Evolutionary conservation across 148 eudicot species (phyloP), one percentile per base, ranked within the genome.

Genomic region (Salicornia ramosissima): DNA sequence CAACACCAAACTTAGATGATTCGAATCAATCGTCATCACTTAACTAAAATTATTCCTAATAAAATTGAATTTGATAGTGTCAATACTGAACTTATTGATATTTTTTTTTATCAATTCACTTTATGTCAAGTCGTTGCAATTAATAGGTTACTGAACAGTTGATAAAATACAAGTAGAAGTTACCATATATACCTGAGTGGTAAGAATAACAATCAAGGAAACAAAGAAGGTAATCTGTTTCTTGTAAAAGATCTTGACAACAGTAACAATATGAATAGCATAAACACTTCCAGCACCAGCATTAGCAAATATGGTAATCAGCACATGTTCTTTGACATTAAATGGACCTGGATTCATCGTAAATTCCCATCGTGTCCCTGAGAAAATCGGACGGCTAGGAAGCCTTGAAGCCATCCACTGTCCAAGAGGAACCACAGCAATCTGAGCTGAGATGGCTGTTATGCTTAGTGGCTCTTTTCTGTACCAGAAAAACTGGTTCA

Each of bases 401-500:
- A 91, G 78, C 69, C 64, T 84, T 0, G 90, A 77, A 4, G 99
- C 99, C 97, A 95, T 91, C 65, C 85, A 81, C 65, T 82, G 91
- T 0, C 99, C 99, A 0, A 95, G 75, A 0, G 99, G 99, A 0
- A 91, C 96, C 21, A 95, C 99, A 0, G 93, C 99, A 24, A 91
- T 85, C 83, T 95, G 99, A 4, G 97, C 99, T 0, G 99, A 91
- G 42, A 95, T 91, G 14, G 99, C 96, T 1, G 97, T 91, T 71
- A 95, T 87, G 0, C 91, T 47, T 0, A 95, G 75, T 0, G 99
- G 97, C 78, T 95, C 97, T 0, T 86, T 86, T 10, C 99, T 49
- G 80, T 91, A 78, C 99, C 99, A 95, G 80, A 95, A 95, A 73
- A 95, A 95, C 78, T 91, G 96, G 88, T 95, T 95, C 4, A 95